Evolutionary conservation across 2,329 filamentous ascomycete genomes (phyloP).

Genomic region (Nakataea oryzae): DNA sequence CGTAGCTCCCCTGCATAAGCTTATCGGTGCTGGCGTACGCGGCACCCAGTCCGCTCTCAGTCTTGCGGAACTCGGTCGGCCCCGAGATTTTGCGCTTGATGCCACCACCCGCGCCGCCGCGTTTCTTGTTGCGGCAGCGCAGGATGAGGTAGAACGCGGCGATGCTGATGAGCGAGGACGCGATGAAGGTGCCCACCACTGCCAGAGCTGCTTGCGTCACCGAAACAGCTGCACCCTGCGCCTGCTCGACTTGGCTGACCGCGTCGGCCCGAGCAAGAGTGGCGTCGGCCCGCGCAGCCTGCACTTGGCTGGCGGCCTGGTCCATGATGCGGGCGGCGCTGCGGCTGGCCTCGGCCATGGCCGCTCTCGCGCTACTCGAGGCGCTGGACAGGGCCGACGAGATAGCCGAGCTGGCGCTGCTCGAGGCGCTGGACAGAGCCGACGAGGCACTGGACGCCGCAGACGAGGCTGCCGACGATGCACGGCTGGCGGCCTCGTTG

Average conservation of each 20-base stretch:
- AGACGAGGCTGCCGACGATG: constrained; percentile 11
- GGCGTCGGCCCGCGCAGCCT: constrained; percentile 19
- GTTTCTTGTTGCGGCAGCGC: constrained; percentile 13
- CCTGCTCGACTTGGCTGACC: constrained; percentile 17
- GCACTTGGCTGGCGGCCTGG: constrained; percentile 15
- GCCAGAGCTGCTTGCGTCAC: constrained; percentile 29
- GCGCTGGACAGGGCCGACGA: constrained; percentile 15
- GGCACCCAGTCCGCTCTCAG: constrained; percentile 5
- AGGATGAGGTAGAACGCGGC: constrained; percentile 23
- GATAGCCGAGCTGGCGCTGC: constrained; percentile 16
- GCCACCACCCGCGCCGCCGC: neutral
- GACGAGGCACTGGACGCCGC: constrained; percentile 11
- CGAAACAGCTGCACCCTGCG: constrained; percentile 26
- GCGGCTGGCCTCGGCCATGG: constrained; percentile 16
- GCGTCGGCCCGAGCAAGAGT: constrained; percentile 20
- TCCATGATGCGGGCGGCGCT: constrained; percentile 13
- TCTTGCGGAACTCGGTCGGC: constrained; percentile 10
- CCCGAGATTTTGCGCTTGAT: constrained; percentile 10
- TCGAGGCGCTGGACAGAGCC: constrained; percentile 14
- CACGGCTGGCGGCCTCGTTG: constrained; percentile 12
- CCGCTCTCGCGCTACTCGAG: constrained; percentile 15
- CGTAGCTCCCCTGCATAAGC: neutral
- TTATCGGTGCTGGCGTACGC: constrained; percentile 5
- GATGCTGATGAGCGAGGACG: constrained; percentile 27
- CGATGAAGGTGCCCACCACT: constrained; percentile 29